Evolutionary conservation across 2,329 filamentous ascomycete species (phyloP).

Genomic region (Microthyrium microscopicum): DNA sequence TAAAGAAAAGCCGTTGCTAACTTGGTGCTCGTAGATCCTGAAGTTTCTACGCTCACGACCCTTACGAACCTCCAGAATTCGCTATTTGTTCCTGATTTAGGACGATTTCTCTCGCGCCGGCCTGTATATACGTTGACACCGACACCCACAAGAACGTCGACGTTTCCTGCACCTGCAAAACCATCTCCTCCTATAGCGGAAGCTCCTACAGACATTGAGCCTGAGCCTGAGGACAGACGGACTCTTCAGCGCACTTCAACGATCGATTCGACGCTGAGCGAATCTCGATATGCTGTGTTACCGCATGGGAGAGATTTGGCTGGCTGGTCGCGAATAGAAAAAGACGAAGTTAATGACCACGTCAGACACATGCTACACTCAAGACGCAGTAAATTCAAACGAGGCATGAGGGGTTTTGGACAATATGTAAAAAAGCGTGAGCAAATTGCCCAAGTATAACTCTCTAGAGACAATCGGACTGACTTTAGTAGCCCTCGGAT

Average conservation of each 20-base stretch:
- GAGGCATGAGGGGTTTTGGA: conserved; percentile 60
- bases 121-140: conserved; percentile 61
- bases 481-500: conserved; percentile 53
- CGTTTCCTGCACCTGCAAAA: background rate
- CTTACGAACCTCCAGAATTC: conserved; percentile 85
- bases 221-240: conserved; percentile 14
- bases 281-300: conserved; percentile 61
- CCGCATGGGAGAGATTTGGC: conserved; percentile 57
- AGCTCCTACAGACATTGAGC: conserved; percentile 11
- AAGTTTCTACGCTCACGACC: conserved; percentile 67
- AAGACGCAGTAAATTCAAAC: conserved; percentile 61
- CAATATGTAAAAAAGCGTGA: conserved; percentile 58
- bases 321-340: conserved; percentile 60
- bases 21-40: conserved; percentile 43
- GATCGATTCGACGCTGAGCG: conserved; percentile 50
- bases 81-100: conserved; percentile 70
- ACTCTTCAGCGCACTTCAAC: conserved; percentile 31
- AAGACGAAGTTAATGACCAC: conserved; percentile 65
- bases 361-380: conserved; percentile 82
- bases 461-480: background rate
- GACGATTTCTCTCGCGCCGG: conserved; percentile 54
- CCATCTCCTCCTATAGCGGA: background rate
- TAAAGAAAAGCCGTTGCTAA: conserved; percentile 11
- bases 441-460: conserved; percentile 14
- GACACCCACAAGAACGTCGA: conserved; percentile 15